Evolutionary conservation across 2,329 filamentous ascomycete genomes (phyloP), one percentile per base, ranked within the genome.

Genomic region (Orbilia ellipsospora): DNA sequence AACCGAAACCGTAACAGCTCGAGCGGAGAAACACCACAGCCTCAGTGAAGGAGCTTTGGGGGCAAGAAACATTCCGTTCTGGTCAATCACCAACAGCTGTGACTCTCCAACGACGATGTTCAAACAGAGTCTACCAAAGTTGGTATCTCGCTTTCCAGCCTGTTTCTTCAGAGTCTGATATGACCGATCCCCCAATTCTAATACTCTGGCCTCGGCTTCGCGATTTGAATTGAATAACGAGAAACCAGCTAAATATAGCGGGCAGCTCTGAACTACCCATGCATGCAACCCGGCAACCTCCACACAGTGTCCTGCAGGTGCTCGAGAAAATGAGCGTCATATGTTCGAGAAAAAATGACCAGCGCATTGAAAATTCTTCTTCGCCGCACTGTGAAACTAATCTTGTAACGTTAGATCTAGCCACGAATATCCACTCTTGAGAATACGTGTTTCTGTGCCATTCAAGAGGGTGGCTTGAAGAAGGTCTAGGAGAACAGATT

Each of bases 201-300:
- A 15, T 45, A 31, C 16, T 16, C 51, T 51, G 52, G 26, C 31
- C 31, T 10, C 31, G 6, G 31, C 6, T 36, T 36, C 10, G 31
- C 5, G 31, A 36, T 23, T 23, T 36, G 31, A 28, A 45, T 20
- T 44, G 28, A 54, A 60, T 55, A 62, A 62, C 48, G 56, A 18
- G 26, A 62, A 28, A 26, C 26, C 8, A n/a, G 13, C 56, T 69
- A 69, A 69, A 69, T 55, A 36, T 69, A 69, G 65, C 54, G 7
- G 48, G n/a, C 50, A 52, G 51, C 55, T 54, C 64, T 68, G 44
- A n/a, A 6, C 2, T 13, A 12, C 5, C 16, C 44, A 48, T n/a
- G 15, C 44, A 48, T 48, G 44, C 44, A n/a, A 18, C 44, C 44
- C 13, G 44, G 44, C 44, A 12, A 18, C 15, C 7, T 6, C 16